A percentile compares a stretch with the other conserved stretches of the same genome.
phyloP scores from a whole-genome alignment of 2,329 filamentous ascomycete species.

The Monosporascus ibericus region DNA sequence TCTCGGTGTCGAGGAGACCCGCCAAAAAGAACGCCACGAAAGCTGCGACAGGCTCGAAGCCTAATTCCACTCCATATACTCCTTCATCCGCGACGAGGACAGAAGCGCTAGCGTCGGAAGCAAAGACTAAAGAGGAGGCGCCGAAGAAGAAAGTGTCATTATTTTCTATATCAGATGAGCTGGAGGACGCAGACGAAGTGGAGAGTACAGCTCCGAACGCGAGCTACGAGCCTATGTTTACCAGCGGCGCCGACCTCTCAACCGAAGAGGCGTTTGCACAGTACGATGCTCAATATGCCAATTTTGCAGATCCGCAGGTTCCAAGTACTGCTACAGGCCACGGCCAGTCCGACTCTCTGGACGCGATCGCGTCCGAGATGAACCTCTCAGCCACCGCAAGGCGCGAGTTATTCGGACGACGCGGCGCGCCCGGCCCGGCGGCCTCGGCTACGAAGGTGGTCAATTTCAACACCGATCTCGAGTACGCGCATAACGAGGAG shows the following conservation, averaged over 20 bases:
- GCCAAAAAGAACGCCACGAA: constrained; percentile 58
- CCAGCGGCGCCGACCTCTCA: constrained; percentile 15
- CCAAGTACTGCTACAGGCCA: background rate
- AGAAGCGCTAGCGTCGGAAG: constrained; percentile 11
- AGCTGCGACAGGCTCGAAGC: constrained; percentile 11
- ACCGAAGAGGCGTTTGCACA: constrained; percentile 28
- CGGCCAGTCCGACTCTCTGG: constrained; percentile 48
- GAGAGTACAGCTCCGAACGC: constrained; percentile 18
- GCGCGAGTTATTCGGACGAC: constrained; percentile 79
- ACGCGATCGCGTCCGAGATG: constrained; percentile 67
- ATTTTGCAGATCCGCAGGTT: constrained; percentile 9
- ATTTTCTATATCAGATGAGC: constrained; percentile 56
- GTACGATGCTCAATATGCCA: constrained; percentile 25
- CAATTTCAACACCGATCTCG: constrained; percentile 82
- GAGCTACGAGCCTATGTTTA: constrained; percentile 49
- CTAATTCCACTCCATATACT: background rate
- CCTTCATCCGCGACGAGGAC: background rate
- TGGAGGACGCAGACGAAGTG: constrained; percentile 19
- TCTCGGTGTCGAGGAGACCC: constrained; percentile 74
- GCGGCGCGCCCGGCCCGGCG: constrained; percentile 30
- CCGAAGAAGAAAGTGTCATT: constrained; percentile 59
- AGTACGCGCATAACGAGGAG: constrained; percentile 81
- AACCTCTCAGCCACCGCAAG: constrained; percentile 71
- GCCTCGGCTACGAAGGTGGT: constrained; percentile 59
- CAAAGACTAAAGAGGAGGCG: constrained; percentile 12